phyloP scores from a whole-genome alignment of 305 asterid genomes.

The Fraxinus latifolia region DNA sequence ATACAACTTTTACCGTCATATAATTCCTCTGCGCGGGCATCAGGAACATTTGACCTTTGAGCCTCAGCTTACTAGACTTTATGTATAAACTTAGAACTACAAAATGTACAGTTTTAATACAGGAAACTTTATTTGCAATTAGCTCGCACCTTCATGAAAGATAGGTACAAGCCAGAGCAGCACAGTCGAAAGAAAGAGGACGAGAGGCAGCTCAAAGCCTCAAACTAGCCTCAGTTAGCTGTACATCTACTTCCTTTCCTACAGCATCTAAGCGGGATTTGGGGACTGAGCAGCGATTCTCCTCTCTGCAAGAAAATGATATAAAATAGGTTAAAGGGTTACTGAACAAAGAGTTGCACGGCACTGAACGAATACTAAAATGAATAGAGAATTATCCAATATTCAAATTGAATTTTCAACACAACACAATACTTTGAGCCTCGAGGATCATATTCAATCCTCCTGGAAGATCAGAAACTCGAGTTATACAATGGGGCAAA shows the following conservation, averaged over 20 bases:
- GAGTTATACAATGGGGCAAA: not conserved
- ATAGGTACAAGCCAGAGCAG: slow-evolving; percentile 66
- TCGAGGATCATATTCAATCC: not conserved
- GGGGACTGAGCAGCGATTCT: slow-evolving; percentile 70
- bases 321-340: not conserved
- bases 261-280: slow-evolving; percentile 39
- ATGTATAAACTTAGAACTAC: slow-evolving; percentile 64
- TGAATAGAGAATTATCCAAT: not conserved
- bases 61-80: slow-evolving; percentile 61
- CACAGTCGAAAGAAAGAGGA: slow-evolving; percentile 24
- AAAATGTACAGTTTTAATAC: slow-evolving; percentile 70
- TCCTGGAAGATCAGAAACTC: not conserved
- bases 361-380: not conserved
- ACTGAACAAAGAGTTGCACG: not conserved
- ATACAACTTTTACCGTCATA: slow-evolving; percentile 30
- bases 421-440: not conserved
- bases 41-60: slow-evolving; percentile 40
- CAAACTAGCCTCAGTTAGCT: slow-evolving; percentile 70
- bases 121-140: slow-evolving; percentile 68
- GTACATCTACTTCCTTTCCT: slow-evolving; percentile 71
- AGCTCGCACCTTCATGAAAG: slow-evolving; percentile 16
- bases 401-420: not conserved
- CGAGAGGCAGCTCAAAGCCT: slow-evolving; percentile 46
- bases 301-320: slow-evolving; percentile 53
- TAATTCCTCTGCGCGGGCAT: slow-evolving; percentile 40